Percentiles rank a stretch among this genome's conserved stretches.
phyloP scores from a whole-genome alignment of 768 basidiomycete species.

The Clavaria fumosa region DNA sequence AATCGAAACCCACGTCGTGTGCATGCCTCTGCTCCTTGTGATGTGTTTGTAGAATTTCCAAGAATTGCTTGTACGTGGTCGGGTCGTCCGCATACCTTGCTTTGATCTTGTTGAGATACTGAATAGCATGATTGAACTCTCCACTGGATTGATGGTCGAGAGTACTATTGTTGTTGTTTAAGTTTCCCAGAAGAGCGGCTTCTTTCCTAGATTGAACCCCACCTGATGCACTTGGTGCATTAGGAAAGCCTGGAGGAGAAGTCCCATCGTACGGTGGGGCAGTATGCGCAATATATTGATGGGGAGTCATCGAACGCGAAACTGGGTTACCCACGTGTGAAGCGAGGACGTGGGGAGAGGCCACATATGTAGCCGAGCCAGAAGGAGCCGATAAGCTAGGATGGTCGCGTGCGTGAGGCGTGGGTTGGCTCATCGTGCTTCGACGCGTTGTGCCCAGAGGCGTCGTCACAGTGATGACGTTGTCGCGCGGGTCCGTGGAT shows the following conservation, averaged over 20 bases:
- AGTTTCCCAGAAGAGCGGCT: slow-evolving; percentile 51
- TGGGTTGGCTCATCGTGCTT: slow-evolving; percentile 26
- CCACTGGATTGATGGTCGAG: slow-evolving; percentile 38
- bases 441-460: slow-evolving; percentile 61
- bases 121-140: slow-evolving; percentile 89
- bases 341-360: slow-evolving; percentile 16
- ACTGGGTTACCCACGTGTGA: slow-evolving; percentile 23
- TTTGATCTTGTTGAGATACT: slow-evolving; percentile 98
- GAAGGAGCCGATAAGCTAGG: slow-evolving; percentile 16
- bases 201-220: too few relatives aligned
- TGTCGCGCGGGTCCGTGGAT: slow-evolving; percentile 44
- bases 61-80: slow-evolving; percentile 84
- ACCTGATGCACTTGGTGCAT: slow-evolving; percentile 32
- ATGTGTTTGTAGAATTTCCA: slow-evolving; percentile 79
- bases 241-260: slow-evolving; percentile 32
- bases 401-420: slow-evolving; percentile 18
- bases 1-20: slow-evolving; percentile 49
- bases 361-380: slow-evolving; percentile 21
- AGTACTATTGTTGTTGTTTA: slow-evolving; percentile 32
- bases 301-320: slow-evolving; percentile 43
- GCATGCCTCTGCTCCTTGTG: slow-evolving; percentile 68
- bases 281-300: slow-evolving; percentile 23
- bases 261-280: slow-evolving; percentile 24
- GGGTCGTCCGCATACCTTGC: slow-evolving; percentile 74
- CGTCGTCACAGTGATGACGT: slow-evolving; percentile 70